These are phyloP conservation scores for Apiotrichum porosum DNA, from an alignment of 1,284 basidiomycete genomes.

Conservation along the genomic window DNA sequence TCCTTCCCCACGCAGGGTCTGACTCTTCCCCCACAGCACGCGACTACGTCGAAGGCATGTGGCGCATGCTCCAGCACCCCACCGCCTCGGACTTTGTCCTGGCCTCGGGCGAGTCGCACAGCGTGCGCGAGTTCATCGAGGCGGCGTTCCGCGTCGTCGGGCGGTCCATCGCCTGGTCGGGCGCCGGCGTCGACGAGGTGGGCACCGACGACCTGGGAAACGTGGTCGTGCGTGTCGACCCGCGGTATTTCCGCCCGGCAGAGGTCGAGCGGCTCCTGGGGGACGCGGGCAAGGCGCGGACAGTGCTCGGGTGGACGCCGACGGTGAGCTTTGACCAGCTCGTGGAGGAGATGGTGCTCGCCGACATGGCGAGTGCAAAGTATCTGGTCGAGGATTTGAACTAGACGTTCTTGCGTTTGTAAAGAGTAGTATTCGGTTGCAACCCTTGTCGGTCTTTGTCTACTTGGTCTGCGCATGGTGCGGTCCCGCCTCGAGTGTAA, in stretches of 20 bases:
- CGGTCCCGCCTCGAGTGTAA: too few species aligned
- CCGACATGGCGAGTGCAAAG: slow-evolving; percentile 20
- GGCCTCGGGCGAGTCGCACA: slow-evolving; percentile 86
- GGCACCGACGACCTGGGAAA: slow-evolving; percentile 8
- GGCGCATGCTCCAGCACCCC: slow-evolving; percentile 71
- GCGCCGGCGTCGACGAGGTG: slow-evolving; percentile 56
- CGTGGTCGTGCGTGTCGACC: slow-evolving; percentile 16
- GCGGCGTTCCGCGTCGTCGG: slow-evolving; percentile 69
- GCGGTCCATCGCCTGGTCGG: slow-evolving; percentile 70
- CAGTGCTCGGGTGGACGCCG: slow-evolving; percentile 77
- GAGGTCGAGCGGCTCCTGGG: slow-evolving; percentile 66
- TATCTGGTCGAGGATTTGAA: slow-evolving; percentile 26
- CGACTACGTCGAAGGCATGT: slow-evolving; percentile 91
- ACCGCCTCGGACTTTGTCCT: slow-evolving; percentile 68
- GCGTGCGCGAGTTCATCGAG: slow-evolving; percentile 81
- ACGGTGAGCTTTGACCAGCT: slow-evolving; percentile 71
- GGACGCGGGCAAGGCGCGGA: slow-evolving; percentile 66
- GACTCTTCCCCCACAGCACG: slow-evolving; percentile 63
- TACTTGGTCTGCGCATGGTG: too few species aligned
- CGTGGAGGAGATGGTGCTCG: slow-evolving; percentile 72
- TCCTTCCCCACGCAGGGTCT: too few species aligned
- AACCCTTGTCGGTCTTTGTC: too few species aligned
- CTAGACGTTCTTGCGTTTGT: too few species aligned
- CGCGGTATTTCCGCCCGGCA: slow-evolving; percentile 55
- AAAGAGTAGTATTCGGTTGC: too few species aligned